A percentile compares a stretch with the other conserved stretches of the same genome.
Conservation (phyloP, 805 yeast genomes). For the Sugiyamaella valdiviana region DNA sequence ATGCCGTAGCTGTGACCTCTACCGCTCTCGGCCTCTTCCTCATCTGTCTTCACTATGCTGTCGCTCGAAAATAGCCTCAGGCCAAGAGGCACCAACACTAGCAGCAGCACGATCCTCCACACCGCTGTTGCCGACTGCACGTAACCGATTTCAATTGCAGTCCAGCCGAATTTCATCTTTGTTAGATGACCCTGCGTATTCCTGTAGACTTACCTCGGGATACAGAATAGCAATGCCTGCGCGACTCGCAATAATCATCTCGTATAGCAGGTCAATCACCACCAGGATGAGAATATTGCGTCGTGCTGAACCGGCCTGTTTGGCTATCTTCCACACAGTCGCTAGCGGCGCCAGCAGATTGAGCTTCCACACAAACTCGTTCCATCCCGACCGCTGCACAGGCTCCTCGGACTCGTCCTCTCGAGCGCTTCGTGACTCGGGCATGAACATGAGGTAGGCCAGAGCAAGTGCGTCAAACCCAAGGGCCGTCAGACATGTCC, state of each 20-base stretch:
- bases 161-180: constrained; percentile 27
- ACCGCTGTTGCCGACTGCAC: constrained; percentile 25
- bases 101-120: constrained; percentile 25
- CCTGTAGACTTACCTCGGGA: constrained; percentile 17
- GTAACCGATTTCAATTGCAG: constrained; percentile 30
- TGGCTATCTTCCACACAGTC: constrained; percentile 5
- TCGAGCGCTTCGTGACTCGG: constrained; percentile 7
- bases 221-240: constrained; percentile 22
- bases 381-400: not conserved
- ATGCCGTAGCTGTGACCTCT: constrained; percentile 11
- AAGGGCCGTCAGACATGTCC: constrained; percentile 1
- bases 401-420: not conserved
- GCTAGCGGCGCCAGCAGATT: constrained; percentile 2
- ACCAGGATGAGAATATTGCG: constrained; percentile 13
- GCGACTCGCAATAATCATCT: constrained; percentile 14
- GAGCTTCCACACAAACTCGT: not conserved
- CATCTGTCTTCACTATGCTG: constrained; percentile 6
- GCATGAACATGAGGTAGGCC: constrained; percentile 4
- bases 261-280: constrained; percentile 13
- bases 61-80: constrained; percentile 16
- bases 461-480: constrained; percentile 7
- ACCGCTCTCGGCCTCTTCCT: constrained; percentile 9
- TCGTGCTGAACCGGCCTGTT: not conserved
- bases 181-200: not conserved
- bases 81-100: constrained; percentile 24